Conservation (phyloP, 2,329 filamentous ascomycete species). For the Calonectria pseudoreteaudii region DNA sequence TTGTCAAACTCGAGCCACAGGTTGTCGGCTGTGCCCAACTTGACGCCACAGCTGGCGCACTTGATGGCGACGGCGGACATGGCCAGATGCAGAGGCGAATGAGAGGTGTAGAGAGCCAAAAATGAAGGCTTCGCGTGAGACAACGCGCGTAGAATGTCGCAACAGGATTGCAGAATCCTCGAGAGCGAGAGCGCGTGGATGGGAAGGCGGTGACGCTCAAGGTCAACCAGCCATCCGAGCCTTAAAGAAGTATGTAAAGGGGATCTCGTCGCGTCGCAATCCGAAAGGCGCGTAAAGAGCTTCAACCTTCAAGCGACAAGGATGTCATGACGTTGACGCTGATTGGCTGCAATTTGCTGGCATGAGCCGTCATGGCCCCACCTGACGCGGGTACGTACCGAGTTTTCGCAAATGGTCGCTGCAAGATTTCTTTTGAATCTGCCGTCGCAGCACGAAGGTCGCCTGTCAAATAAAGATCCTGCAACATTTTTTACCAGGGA, state of each 20-base stretch:
- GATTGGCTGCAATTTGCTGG: constrained; percentile 6
- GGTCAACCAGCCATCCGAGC: constrained; percentile 8
- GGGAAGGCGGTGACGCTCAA: constrained; percentile 5
- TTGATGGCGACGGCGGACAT: constrained; percentile 53
- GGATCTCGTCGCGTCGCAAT: constrained; percentile 24
- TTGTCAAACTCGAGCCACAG: constrained; percentile 55
- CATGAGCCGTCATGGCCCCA: neutral
- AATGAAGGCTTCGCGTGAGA: neutral
- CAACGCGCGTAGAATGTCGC: neutral
- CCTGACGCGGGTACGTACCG: constrained; percentile 29
- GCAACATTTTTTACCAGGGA: neutral
- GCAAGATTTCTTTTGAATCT: constrained; percentile 23
- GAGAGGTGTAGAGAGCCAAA: neutral
- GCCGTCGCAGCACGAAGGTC: constrained; percentile 20
- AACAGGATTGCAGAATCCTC: neutral
- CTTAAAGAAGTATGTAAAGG: neutral
- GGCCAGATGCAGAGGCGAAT: neutral
- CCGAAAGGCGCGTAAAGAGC: constrained; percentile 28
- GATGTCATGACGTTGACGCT: neutral
- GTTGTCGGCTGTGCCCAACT: constrained; percentile 50
- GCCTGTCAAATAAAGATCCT: neutral
- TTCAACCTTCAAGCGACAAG: neutral
- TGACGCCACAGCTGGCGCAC: constrained; percentile 48
- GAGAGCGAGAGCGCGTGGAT: neutral
- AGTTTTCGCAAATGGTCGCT: constrained; percentile 18